Base-by-base conservation (phyloP, 257 asterid species). In the Solanum megistacrolobum region DNA sequence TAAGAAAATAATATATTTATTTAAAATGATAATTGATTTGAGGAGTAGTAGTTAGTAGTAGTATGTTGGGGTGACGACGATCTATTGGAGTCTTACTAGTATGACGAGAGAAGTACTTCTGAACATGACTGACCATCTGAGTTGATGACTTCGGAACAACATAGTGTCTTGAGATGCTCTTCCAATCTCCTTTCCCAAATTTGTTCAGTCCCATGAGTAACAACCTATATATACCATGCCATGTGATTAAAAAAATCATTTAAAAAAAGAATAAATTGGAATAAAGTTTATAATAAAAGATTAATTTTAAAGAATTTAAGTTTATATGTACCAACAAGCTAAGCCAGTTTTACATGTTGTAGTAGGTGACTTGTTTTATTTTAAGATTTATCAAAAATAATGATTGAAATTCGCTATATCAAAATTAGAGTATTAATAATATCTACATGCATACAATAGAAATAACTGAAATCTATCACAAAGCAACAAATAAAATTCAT, bases 151-250 rank as follows among this genome's bases (percentile, higher is more conserved):
- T 91, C n/a, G 87, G 76, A 14, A 58, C 20, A 7, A 92, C 93
- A 34, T 87, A 91, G 90, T 89, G 68, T 85, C 92, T 90, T 2
- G 95, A 92, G 69, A 94, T 94, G 91, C 92, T 92, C 14, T 91
- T 87, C 95, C 96, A 93, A 55, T 94, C 92, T 0, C 95, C 94
- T 86, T 89, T 93, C 4, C 94, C 95, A 9, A 75, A 94, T 36
- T 39, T 89, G 89, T 90, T 89, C 18, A 92, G 87, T 73, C 95
- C 95, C 90, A 90, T 89, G 6, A 94, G 87, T 32, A 94, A 94
- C 87, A 89, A 12, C 91, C 94, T 94, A 83, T 8, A 71, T 14
- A 31, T 31, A 31, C 3, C 78, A 32, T 31, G 78, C 3, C 68
- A 69, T 16, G 18, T 7, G 62, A 31, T 71, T 71, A 12, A 12